Evolutionary conservation across 805 yeast genomes (phyloP), one percentile per base, ranked within the genome.

Genomic region (Wickerhamiella azymoides): DNA sequence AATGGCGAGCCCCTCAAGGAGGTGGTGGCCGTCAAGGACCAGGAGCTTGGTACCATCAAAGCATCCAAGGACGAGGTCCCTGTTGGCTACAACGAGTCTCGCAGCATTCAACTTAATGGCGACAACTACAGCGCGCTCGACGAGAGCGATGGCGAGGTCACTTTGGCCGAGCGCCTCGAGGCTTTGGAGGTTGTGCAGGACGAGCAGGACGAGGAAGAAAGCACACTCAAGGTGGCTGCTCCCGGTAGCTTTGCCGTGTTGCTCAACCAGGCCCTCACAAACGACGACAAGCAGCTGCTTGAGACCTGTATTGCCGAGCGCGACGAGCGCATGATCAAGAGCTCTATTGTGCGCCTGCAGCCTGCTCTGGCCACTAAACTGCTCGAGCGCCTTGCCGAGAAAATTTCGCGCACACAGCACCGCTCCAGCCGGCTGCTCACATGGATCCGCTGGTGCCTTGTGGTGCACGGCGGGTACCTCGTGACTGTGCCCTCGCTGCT

Each of bases 361-460:
- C 67, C 73, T 7, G 58, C 62, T 1, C 63, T 66, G 26, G 69
- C 74, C 1, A 57, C 66, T 1, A 51, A 54, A 5, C 54, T 81
- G 2, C 69, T 76, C 55, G 75, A 67, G 52, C 60, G 61, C 36
- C 60, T 74, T 24, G 70, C 74, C 3, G 66, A 65, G 33, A 63
- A 67, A 42, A 61, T 79, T 38, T 68, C 77, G 1, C 72, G 77
- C 53, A 69, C 70, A 32, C 76, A 79, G 4, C 68, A 71, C 47
- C 66, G 80, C 42, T 67, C 77, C 5, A 73, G 72, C 5, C 69
- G 69, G 40, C 62, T 63, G 47, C 63, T 69, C 39, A 55, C 74
- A 5, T 89, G 96, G 96, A 67, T 88, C 44, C 82, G 83, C 60
- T 84, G 92, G 85, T 54, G 84, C 14, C 64, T 88, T 49, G 69